These are phyloP conservation scores for Yarrowia sp. DNA, from an alignment of 805 yeast genomes.

Conservation along the genomic window DNA sequence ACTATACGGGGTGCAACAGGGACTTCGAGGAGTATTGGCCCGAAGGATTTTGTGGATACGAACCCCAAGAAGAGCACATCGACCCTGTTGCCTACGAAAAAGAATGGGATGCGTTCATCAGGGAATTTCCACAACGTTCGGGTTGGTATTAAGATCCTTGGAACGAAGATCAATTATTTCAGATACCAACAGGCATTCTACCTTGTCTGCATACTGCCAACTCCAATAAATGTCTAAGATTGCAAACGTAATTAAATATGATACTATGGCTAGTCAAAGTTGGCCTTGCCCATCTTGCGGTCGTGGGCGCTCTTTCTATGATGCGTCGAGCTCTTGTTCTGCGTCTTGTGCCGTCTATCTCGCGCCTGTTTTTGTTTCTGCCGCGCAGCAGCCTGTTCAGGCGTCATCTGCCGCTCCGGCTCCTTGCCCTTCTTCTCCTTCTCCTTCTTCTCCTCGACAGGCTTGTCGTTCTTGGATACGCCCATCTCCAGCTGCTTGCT, in stretches of 20 bases:
- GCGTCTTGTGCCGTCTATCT: conserved; percentile 24
- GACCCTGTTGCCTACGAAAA: neutral
- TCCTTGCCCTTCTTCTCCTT: neutral
- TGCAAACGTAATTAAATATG: no score
- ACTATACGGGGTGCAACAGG: neutral
- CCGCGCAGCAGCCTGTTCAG: conserved; percentile 8
- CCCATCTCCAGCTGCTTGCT: conserved; percentile 15
- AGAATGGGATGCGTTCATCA: neutral
- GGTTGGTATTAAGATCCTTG: no score
- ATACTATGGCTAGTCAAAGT: neutral
- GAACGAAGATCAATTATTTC: no score
- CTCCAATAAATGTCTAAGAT: neutral
- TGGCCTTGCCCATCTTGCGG: conserved; percentile 23
- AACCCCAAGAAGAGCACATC: neutral
- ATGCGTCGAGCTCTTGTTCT: conserved; percentile 22
- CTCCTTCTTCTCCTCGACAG: neutral
- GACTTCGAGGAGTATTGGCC: no score
- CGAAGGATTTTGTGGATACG: no score
- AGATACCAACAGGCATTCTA: no score
- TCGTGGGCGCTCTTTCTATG: conserved; percentile 24
- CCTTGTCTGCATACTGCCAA: no score
- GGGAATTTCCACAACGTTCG: neutral
- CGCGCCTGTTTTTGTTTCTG: conserved; percentile 22
- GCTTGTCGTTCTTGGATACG: neutral
- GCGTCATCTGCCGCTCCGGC: neutral